Evolutionary conservation across 805 yeast species (phyloP).

Genomic region (Barnettozyma pratensis): DNA sequence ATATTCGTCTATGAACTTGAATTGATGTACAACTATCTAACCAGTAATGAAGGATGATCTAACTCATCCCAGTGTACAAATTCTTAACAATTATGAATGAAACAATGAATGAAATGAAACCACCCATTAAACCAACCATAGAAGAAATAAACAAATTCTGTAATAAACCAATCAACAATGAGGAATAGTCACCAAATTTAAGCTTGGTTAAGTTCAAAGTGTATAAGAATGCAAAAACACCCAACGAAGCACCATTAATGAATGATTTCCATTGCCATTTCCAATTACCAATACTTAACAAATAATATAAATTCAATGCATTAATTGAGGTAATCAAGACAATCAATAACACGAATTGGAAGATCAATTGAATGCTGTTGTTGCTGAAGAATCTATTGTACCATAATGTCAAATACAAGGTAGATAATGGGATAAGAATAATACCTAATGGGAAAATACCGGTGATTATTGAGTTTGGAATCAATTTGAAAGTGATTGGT

Average conservation of each 20-base stretch:
- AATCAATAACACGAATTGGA: slow-evolving; percentile 16
- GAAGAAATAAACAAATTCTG: slow-evolving; percentile 22
- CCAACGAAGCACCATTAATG: slow-evolving; percentile 23
- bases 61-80: slow-evolving; percentile 10
- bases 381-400: slow-evolving; percentile 22
- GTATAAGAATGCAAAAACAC: slow-evolving; percentile 22
- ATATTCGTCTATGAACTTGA: too few relatives aligned
- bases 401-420: slow-evolving; percentile 24
- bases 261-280: slow-evolving; percentile 27
- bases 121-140: slow-evolving; percentile 22
- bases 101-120: slow-evolving; percentile 16
- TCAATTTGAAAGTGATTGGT: slow-evolving; percentile 22
- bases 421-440: slow-evolving; percentile 24
- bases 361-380: slow-evolving; percentile 9
- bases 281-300: slow-evolving; percentile 26
- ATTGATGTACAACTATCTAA: too few relatives aligned
- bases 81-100: slow-evolving; percentile 17
- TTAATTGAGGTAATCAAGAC: slow-evolving; percentile 15
- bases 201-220: slow-evolving; percentile 23
- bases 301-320: slow-evolving; percentile 19
- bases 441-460: slow-evolving; percentile 28
- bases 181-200: slow-evolving; percentile 25
- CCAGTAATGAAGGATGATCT: too few relatives aligned
- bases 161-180: slow-evolving; percentile 19
- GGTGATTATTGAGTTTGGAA: slow-evolving; percentile 24